phyloP scores from a whole-genome alignment of 2,329 filamentous ascomycete genomes.

The Geosmithia flava region DNA sequence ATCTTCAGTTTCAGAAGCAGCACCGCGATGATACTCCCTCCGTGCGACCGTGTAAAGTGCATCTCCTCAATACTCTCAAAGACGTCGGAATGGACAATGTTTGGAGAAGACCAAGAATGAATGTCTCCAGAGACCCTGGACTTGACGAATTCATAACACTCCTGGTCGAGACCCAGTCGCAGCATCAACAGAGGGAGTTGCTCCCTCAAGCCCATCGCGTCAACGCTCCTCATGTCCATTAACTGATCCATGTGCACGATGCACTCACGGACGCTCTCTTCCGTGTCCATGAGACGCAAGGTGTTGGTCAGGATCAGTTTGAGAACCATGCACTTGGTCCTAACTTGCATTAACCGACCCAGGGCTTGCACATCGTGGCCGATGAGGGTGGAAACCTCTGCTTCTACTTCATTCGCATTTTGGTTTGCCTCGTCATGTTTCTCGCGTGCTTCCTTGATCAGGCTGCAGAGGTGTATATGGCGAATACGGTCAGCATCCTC shows the following conservation, averaged over 20 bases:
- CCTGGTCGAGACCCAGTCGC: neutral
- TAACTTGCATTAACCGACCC: neutral
- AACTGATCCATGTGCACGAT: neutral
- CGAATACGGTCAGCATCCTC: neutral
- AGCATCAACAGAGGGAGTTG: neutral
- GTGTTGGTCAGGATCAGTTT: neutral
- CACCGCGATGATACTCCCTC: neutral
- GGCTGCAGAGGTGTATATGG: neutral
- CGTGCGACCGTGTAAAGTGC: neutral
- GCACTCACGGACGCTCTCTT: neutral
- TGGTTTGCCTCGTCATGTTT: neutral
- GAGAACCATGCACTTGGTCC: neutral
- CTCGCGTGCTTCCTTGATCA: neutral
- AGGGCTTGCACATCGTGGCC: too few species aligned
- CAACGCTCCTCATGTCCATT: neutral
- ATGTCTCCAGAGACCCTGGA: too few species aligned
- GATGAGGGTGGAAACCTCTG: too few species aligned
- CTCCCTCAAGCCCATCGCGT: neutral
- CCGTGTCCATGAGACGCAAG: neutral
- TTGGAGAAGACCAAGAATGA: neutral
- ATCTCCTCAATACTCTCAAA: neutral
- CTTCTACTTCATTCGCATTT: too few species aligned
- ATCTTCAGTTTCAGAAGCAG: neutral
- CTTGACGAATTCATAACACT: neutral
- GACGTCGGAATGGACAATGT: neutral